phyloP scores from a whole-genome alignment of 2,329 filamentous ascomycete species.

The Neonectria neomacrospora region DNA sequence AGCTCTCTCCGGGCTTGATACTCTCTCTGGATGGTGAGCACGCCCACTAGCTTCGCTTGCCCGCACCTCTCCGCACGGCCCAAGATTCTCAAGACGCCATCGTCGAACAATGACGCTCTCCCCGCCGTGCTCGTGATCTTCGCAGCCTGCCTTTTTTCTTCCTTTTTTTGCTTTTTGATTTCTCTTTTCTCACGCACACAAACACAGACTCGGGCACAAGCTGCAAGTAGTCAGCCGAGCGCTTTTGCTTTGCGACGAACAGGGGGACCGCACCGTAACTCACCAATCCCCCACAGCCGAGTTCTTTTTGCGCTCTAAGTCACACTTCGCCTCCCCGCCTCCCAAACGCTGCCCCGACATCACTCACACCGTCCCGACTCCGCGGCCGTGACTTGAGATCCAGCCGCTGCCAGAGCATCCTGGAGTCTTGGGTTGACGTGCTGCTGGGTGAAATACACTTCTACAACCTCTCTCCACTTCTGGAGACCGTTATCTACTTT shows the following conservation, averaged over 20 bases:
- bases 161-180: neutral
- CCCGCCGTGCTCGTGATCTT: constrained; percentile 33
- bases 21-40: constrained; percentile 37
- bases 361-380: constrained; percentile 16
- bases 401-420: constrained; percentile 6
- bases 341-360: constrained; percentile 13
- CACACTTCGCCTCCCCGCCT: constrained; percentile 3
- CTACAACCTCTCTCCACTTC: neutral
- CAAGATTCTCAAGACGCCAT: constrained; percentile 22
- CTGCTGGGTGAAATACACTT: constrained; percentile 9
- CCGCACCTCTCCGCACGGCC: constrained; percentile 25
- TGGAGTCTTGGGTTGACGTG: constrained; percentile 2
- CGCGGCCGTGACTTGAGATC: constrained; percentile 17
- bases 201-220: constrained; percentile 7
- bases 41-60: constrained; percentile 27
- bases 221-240: constrained; percentile 7
- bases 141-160: neutral
- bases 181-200: neutral
- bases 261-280: constrained; percentile 27
- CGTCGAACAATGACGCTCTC: constrained; percentile 32
- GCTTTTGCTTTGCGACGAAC: constrained; percentile 4
- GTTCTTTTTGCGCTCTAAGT: constrained; percentile 19
- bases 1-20: constrained; percentile 10
- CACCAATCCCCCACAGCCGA: constrained; percentile 35
- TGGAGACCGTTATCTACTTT: constrained; percentile 26